Base-by-base conservation (phyloP, 768 basidiomycete genomes). In the Lentinus brumalis region DNA sequence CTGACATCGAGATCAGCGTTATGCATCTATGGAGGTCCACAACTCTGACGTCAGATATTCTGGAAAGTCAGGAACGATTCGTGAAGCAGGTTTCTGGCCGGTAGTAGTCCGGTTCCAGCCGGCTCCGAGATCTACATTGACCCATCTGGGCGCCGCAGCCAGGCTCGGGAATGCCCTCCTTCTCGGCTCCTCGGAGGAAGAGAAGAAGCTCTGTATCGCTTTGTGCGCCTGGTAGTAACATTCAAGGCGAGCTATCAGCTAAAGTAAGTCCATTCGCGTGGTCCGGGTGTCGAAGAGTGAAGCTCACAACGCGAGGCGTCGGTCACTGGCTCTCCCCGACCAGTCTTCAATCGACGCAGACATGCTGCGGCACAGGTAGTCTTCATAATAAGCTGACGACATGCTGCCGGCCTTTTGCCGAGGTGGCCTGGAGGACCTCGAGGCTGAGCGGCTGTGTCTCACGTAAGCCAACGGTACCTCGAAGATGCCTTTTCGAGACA, bases 41-140 rank as follows among this genome's bases (percentile, higher is more conserved):
- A 32, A 32, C 32, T 21, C 52, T 32, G 38, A n/a, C 52, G 39
- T 26, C 16, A 9, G 32, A 31, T 32, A 11, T 62, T 62, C 61
- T 62, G 57, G 61, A 62, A 62, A 47, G 57, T 50, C 18, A 18
- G 61, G 56, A 62, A 50, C 52, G 14, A 39, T 53, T 55, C 53
- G 52, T 62, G 61, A 53, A 57, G 61, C 55, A 18, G 42, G 46
- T 6, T 26, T 8, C 12, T 18, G 2, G 5, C 10, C 21, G 29
- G 21, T 26, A 26, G 46, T 49, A 29, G 29, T 49, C 18, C 26
- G 46, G 46, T 18, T 26, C 46, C 26, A 21, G 6, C 8, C 11
- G 15, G n/a, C 45, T 9, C 15, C n/a, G n/a, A 18, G 45, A 49
- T 49, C 26, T 29, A 21, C 21, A 10, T 49, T 49, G 46, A 49